Evolutionary conservation across 1,284 basidiomycete genomes (phyloP).

Genomic region (Melampsora larici-populina): DNA sequence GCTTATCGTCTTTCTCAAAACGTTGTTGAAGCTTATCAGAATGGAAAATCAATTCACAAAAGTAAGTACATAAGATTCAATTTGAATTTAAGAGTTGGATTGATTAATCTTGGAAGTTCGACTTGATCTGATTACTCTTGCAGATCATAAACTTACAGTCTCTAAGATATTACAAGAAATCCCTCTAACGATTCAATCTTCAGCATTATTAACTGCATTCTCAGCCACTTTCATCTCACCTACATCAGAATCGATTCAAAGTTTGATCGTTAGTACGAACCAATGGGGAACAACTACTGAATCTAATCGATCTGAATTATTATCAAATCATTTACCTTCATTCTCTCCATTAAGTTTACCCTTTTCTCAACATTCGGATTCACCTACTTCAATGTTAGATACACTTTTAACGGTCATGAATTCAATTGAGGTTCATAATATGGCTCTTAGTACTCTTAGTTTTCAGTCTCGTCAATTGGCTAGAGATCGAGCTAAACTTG

Average conservation of each 20-base stretch:
- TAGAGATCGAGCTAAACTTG: no score
- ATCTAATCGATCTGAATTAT: constrained; percentile 51
- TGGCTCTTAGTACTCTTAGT: no score
- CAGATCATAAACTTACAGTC: constrained; percentile 80
- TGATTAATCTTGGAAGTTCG: neutral
- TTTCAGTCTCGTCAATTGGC: no score
- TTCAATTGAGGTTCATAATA: no score
- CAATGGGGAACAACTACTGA: constrained; percentile 20
- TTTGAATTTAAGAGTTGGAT: constrained; percentile 13
- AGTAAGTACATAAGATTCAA: constrained; percentile 59
- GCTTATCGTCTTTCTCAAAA: constrained; percentile 81
- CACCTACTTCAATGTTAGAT: constrained; percentile 53
- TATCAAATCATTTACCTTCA: constrained; percentile 53
- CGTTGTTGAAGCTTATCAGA: constrained; percentile 81
- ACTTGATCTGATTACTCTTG: neutral
- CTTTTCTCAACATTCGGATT: constrained; percentile 49
- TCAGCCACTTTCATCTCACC: constrained; percentile 68
- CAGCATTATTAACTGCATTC: no score
- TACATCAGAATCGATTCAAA: constrained; percentile 48
- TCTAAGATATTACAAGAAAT: constrained; percentile 85
- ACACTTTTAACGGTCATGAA: no score
- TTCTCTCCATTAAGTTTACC: constrained; percentile 46
- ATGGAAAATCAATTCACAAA: constrained; percentile 76
- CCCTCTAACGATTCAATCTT: constrained; percentile 82
- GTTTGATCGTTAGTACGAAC: constrained; percentile 44